Base-by-base conservation (phyloP, 1,284 basidiomycete genomes). In the Xerocomus nothofagi region DNA sequence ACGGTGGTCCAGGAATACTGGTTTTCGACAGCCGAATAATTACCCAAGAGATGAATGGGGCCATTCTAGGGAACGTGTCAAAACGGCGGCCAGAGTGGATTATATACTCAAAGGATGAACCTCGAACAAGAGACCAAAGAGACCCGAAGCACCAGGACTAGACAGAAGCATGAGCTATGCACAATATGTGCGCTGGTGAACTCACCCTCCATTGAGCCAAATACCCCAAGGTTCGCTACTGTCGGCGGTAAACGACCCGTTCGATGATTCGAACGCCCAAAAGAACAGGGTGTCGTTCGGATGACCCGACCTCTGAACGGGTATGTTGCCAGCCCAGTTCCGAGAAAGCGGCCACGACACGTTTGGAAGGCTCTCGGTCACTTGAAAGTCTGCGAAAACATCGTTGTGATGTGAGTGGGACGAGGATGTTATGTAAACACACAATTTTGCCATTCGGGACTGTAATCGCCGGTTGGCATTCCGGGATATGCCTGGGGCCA, bases 151-250 rank as follows among this genome's bases (percentile, higher is more conserved):
- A 2, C 86, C 86, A 15, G 86, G 86, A 23, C 84, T 85, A n/a
- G 5, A 5, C 21, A 17, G 4, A 27, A 27, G 3, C 1, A 7
- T 62, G 0, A 46, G 29, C 6, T 2, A 12, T 37, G 21, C 1
- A 10, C 12, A 9, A 53, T 49, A 39, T 17, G 30, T 37, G 38
- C 18, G 24, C 44, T 45, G 8, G 2, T 24, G 11, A 12, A 58
- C 78, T 53, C 65, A 84, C 76, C 86, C 86, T 65, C 85, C 85
- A 55, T 87, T 87, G 15, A 89, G 67, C 84, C 84, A 88, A 39
- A 88, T 84, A 7, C 76, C 78, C 86, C 86, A 88, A 9, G 85
- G 86, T 24, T 79, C 72, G 6, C 63, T 64, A 31, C 60, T 62
- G 26, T 62, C 54, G 4, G 63, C 57, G 1, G 82, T 84, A 39